Percentiles rank a stretch among this genome's conserved stretches.
These are phyloP conservation scores for Scheffersomyces lignicola DNA, from an alignment of 1,139 yeast species.

Conservation along the genomic window DNA sequence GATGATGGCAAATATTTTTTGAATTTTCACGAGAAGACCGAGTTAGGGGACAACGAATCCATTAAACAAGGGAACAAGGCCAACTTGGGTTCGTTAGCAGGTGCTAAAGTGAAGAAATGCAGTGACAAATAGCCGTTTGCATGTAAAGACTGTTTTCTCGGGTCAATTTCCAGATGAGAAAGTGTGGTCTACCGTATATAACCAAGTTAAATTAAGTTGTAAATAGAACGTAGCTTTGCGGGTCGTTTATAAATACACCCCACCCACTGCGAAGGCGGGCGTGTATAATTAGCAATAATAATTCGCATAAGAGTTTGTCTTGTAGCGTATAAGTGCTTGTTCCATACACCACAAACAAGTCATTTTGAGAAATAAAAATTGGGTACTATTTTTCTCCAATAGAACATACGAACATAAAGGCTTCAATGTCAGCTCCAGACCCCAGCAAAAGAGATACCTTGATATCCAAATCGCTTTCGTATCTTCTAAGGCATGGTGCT, in stretches of 20 bases:
- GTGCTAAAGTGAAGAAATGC: conserved; percentile 12
- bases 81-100: conserved; percentile 45
- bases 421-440: conserved; percentile 11
- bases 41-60: conserved; percentile 82
- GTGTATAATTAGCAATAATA: too few species aligned
- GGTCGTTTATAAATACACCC: too few species aligned
- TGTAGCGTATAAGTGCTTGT: neutral
- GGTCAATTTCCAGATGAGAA: too few species aligned
- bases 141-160: too few species aligned
- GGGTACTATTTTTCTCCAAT: neutral
- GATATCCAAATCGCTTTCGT: conserved; percentile 74
- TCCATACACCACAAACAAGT: neutral
- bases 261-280: too few species aligned
- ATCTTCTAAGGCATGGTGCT: conserved; percentile 84
- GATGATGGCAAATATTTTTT: conserved; percentile 49
- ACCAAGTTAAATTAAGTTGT: too few species aligned
- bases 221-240: too few species aligned
- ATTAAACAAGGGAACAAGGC: conserved; percentile 35
- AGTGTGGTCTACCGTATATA: too few species aligned
- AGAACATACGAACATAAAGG: neutral
- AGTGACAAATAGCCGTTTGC: neutral
- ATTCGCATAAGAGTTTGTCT: neutral
- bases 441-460: conserved; percentile 44
- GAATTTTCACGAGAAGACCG: conserved; percentile 78
- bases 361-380: neutral